A percentile compares a stretch with the other conserved stretches of the same genome.
Evolutionary conservation across 768 basidiomycete species (phyloP).

Genomic region (Tulasnella calospora): DNA sequence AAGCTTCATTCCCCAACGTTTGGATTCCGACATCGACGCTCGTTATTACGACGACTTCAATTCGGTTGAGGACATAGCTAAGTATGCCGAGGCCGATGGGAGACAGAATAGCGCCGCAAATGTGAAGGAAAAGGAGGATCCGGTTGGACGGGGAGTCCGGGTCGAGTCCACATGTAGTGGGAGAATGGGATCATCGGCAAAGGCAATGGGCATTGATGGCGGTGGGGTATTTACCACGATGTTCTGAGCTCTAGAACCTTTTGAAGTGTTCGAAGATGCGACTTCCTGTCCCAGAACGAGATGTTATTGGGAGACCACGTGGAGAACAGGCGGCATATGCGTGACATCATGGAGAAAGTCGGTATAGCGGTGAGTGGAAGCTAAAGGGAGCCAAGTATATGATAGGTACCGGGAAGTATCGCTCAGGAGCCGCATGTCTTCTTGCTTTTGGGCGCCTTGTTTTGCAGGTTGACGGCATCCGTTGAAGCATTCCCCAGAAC

Average conservation of each 20-base stretch:
- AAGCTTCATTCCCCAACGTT: conserved; percentile 85
- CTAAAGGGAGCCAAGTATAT: neutral
- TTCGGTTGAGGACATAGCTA: conserved; percentile 89
- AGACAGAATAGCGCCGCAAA: conserved; percentile 92
- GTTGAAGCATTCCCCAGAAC: conserved; percentile 48
- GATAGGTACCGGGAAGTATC: neutral
- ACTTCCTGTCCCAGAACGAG: neutral
- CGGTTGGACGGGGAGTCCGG: conserved; percentile 70
- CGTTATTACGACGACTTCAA: conserved; percentile 94
- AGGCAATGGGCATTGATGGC: conserved; percentile 11
- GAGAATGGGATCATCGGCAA: conserved; percentile 50
- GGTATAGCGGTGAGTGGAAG: neutral
- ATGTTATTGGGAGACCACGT: neutral
- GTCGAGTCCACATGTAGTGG: conserved; percentile 89
- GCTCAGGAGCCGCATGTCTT: conserved; percentile 77
- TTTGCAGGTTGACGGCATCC: conserved; percentile 66
- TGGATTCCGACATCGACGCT: conserved; percentile 91
- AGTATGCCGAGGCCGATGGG: conserved; percentile 96
- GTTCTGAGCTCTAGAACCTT: conserved; percentile 23
- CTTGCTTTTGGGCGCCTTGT: conserved; percentile 59
- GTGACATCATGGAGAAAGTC: neutral
- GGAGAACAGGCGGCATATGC: neutral
- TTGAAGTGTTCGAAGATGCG: neutral
- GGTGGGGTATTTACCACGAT: conserved; percentile 28
- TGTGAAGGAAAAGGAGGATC: conserved; percentile 83